Evolutionary conservation across 345 rosid species (phyloP).

Genomic region (Kandelia obovata): DNA sequence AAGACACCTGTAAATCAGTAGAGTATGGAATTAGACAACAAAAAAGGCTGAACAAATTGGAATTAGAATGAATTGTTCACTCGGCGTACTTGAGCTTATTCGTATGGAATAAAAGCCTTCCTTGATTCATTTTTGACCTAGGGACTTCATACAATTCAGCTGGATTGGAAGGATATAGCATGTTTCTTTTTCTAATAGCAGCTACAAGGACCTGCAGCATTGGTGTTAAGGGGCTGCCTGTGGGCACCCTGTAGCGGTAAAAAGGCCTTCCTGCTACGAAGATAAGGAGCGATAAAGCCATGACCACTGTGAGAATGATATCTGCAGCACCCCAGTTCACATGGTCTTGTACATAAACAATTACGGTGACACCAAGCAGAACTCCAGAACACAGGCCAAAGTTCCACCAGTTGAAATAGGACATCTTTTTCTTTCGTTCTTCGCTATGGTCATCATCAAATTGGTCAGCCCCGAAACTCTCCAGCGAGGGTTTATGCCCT

Average conservation of each 20-base stretch:
- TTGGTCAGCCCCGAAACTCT: conserved; percentile 98
- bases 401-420: conserved; percentile 96
- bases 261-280: conserved; percentile 63
- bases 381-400: conserved; percentile 71
- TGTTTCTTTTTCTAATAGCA: conserved; percentile 66
- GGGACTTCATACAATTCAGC: conserved; percentile 51
- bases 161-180: conserved; percentile 53
- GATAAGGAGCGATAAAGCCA: conserved; percentile 59
- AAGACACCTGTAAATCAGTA: conserved; percentile 54
- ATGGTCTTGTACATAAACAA: conserved; percentile 77
- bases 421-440: conserved; percentile 83
- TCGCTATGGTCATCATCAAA: conserved; percentile 68
- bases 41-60: neutral
- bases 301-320: conserved; percentile 50
- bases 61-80: neutral
- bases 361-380: conserved; percentile 60
- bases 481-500: conserved; percentile 90
- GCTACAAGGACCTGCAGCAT: conserved; percentile 76
- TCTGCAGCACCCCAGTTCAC: conserved; percentile 83
- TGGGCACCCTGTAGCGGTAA: conserved; percentile 63
- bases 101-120: conserved; percentile 66
- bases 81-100: conserved; percentile 57
- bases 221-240: conserved; percentile 84
- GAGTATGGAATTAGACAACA: neutral
- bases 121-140: conserved; percentile 31